Base-by-base conservation (phyloP, 441 rosid species). In the Melastoma candidum region DNA sequence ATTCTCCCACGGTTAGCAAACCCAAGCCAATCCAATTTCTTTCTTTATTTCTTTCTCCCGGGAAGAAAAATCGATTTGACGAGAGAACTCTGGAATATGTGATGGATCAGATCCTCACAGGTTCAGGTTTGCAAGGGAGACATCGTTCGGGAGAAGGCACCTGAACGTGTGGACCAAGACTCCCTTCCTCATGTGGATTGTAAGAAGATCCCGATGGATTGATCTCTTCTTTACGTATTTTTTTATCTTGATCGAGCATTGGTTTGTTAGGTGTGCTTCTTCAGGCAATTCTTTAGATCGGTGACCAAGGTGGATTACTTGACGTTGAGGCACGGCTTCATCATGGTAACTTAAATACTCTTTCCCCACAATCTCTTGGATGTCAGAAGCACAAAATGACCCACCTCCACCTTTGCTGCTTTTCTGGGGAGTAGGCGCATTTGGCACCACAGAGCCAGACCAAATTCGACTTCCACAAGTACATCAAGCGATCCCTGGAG, bases 111-210 rank as follows among this genome's bases (percentile, higher is more conserved):
- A 83, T 66, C 84, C 86, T 0, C 80, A 78, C 49, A 73, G 90
- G 64, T 83, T 80, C 54, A 72, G 86, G 46, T 80, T 80, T 65
- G 80, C 90, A 2, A 77, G 90, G 47, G 89, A 82, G 58, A 82
- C 90, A 61, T 82, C 90, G 1, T 83, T 83, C 5, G 90, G 90
- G 2, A 76, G 79, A 61, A 74, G 90, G 47, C 90, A 83, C 54
- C 7, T 80, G 59, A 72, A 59, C 48, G 53, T 69, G 47, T 76
- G 90, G 86, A 76, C 82, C 32, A 68, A 68, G 26, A 54, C 49
- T 4, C 68, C 79, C 2, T 2, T 76, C 17, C 73, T 78, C 4
- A 47, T 77, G 11, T 79, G 85, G 85, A 77, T 72, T 12, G 90
- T 76, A 66, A 73, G 8, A 36, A 36, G 8, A 36, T 17, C 22